Base-by-base conservation (phyloP, 2,329 filamentous ascomycete species). In the Claviceps citrina region DNA sequence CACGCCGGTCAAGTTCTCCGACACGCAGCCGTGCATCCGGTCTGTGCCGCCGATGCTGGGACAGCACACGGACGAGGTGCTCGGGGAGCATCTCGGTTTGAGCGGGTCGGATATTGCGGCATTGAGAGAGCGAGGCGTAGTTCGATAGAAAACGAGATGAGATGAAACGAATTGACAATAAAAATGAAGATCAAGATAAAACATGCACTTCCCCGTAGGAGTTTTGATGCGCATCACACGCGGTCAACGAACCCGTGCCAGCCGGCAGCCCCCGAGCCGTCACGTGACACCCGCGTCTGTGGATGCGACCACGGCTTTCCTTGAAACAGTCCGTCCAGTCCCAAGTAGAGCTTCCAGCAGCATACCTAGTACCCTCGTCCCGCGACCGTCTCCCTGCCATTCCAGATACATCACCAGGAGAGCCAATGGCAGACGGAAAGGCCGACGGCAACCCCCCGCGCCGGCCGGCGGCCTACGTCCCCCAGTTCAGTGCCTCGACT, bases 1-100 rank as follows among this genome's bases (percentile, higher is more conserved):
- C 53, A 93, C 86, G 1, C 91, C 91, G 0, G 79, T 98, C 43
- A 98, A 98, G 58, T 93, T 86, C 58, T 94, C 86, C 5, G 77
- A 87, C 49, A 82, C 81, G 20, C 77, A 72, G 49, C 85, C 87
- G 0, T 73, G 76, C 3, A 76, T 93, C 30, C 70, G 89, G 26
- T 80, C 68, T 3, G 73, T 83, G 20, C 91, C 91, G 15, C 91
- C 91, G 1, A 82, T 80, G 7, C 63, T 98, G 26, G 91, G 87
- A 0, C 76, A 94, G 61, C 85, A 94, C 59, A 94, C 86, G 0
- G 68, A 84, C 48, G 82, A 91, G 57, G 70, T 94, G 5, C 59
- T 94, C 43, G 55, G 59, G 16, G 69, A 72, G 19, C 55, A 85
- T 18, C 60, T 91, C 15, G 76, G 77, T 0, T 64, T 84, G 48